phyloP scores from a whole-genome alignment of 2,329 filamentous ascomycete genomes.

The Coniochaeta ligniaria region DNA sequence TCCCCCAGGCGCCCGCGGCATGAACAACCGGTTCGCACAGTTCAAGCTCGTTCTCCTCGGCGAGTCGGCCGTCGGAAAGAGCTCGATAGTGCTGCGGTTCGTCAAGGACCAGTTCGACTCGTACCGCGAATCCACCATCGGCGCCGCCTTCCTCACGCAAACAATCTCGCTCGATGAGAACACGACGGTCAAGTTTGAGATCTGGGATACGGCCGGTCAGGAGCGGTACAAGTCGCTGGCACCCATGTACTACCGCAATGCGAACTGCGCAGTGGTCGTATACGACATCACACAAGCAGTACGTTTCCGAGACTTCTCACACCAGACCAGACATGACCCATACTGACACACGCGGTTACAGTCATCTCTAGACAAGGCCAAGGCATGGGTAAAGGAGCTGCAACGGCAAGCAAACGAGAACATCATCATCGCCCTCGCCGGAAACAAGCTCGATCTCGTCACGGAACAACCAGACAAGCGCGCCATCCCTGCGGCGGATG shows the following conservation, averaged over 20 bases:
- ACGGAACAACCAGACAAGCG: slow-evolving; percentile 93
- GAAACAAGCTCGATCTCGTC: slow-evolving; percentile 96
- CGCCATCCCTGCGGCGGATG: slow-evolving; percentile 80
- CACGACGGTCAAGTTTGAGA: slow-evolving; percentile 99
- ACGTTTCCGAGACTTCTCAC: slow-evolving; percentile 29
- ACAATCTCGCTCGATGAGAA: slow-evolving; percentile 97
- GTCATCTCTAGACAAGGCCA: slow-evolving; percentile 97
- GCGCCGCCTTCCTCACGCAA: slow-evolving; percentile 96
- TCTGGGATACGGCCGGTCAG: slow-evolving; percentile 98
- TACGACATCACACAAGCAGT: slow-evolving; percentile 99
- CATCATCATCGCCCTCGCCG: slow-evolving; percentile 96
- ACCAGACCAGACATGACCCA: no score
- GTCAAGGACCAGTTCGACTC: slow-evolving; percentile 99
- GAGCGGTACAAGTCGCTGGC: slow-evolving; percentile 98
- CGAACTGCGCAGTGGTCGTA: slow-evolving; percentile 97
- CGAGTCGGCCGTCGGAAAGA: slow-evolving; percentile 99
- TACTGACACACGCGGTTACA: slow-evolving; percentile 26
- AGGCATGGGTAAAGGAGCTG: slow-evolving; percentile 98
- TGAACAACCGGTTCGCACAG: slow-evolving; percentile 88
- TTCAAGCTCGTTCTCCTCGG: slow-evolving; percentile 97
- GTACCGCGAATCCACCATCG: slow-evolving; percentile 96
- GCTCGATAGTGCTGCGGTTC: slow-evolving; percentile 94
- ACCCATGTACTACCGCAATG: slow-evolving; percentile 99
- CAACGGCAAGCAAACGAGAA: slow-evolving; percentile 99
- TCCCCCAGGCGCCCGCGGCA: slow-evolving; percentile 51